A percentile compares a stretch with the other conserved stretches of the same genome.
Evolutionary conservation across 108 stramenopile species (phyloP).

Genomic region (Fistulifera pelliculosa): DNA sequence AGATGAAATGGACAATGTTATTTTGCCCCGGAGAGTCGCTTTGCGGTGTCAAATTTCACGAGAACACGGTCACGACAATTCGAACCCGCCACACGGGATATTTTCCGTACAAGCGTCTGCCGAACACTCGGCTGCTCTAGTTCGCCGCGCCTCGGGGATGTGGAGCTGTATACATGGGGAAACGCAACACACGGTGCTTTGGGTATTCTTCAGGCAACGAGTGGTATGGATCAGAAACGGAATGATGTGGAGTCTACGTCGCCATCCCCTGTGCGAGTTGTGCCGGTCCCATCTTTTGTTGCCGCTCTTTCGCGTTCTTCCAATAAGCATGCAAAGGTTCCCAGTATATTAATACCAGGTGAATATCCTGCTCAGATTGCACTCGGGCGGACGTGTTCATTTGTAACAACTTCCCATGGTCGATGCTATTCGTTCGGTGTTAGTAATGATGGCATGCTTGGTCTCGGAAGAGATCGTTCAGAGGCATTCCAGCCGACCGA

Average conservation of each 20-base stretch:
- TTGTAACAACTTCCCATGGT: conserved; percentile 55
- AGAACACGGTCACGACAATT: not conserved
- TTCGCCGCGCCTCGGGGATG: conserved; percentile 57
- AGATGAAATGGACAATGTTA: conserved; percentile 27
- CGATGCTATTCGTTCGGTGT: conserved; percentile 54
- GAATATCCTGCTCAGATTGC: conserved; percentile 35
- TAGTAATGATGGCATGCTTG: conserved; percentile 64
- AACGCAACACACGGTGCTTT: conserved; percentile 53
- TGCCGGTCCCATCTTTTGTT: conserved; percentile 14
- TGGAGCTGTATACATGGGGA: conserved; percentile 80
- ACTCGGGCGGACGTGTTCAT: conserved; percentile 58
- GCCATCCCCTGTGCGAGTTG: conserved; percentile 7
- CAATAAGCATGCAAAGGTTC: not conserved
- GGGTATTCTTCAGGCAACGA: conserved; percentile 19
- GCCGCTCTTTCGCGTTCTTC: conserved; percentile 7
- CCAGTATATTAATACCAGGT: not conserved
- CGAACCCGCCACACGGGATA: conserved; percentile 53
- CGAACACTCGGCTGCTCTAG: conserved; percentile 70
- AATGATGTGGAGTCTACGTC: not conserved
- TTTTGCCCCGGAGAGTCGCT: conserved; percentile 69
- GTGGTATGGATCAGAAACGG: not conserved
- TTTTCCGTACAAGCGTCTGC: conserved; percentile 64
- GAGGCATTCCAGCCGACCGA: conserved; percentile 32
- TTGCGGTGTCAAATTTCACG: conserved; percentile 48
- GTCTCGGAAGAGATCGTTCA: conserved; percentile 26